These are phyloP conservation scores for Flaveria robusta DNA, from an alignment of 129 eudicot genomes.

Conservation along the genomic window DNA sequence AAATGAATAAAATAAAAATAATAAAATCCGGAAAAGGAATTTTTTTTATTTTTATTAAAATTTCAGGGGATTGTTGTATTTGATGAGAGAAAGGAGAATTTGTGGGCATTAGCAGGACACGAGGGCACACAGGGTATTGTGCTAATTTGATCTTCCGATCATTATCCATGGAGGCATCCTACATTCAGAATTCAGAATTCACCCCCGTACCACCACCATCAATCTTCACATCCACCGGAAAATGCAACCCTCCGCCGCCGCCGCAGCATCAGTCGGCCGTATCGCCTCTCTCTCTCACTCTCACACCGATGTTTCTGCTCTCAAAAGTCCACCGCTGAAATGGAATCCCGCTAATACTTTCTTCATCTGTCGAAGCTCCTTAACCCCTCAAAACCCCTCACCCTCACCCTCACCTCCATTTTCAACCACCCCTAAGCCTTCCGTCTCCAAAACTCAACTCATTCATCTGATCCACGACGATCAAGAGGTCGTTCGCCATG, in stretches of 20 bases:
- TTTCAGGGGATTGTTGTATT: not conserved
- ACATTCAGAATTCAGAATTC: no score
- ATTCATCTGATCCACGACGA: conserved; percentile 30
- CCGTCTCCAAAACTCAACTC: conserved; percentile 31
- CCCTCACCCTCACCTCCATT: conserved; percentile 5
- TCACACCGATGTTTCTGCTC: conserved; percentile 20
- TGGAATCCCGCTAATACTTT: not conserved
- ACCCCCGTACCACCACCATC: not conserved
- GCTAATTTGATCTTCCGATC: not conserved
- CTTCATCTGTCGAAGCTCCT: conserved; percentile 31
- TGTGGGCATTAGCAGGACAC: not conserved
- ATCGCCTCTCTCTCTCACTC: conserved; percentile 29
- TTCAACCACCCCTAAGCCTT: conserved; percentile 22
- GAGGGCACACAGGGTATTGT: not conserved
- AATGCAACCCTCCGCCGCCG: conserved; percentile 52
- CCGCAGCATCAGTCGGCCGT: conserved; percentile 18
- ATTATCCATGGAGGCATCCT: conserved; percentile 18
- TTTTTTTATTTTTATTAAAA: no score
- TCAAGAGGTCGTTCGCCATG: conserved; percentile 34
- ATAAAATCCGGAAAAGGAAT: no score
- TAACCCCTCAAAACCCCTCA: conserved; percentile 25
- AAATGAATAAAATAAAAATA: no score
- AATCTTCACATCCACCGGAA: conserved; percentile 20
- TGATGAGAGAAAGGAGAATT: not conserved
- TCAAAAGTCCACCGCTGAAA: conserved; percentile 3